phyloP scores from a whole-genome alignment of 1,284 basidiomycete genomes.

The Cronartium quercuum region DNA sequence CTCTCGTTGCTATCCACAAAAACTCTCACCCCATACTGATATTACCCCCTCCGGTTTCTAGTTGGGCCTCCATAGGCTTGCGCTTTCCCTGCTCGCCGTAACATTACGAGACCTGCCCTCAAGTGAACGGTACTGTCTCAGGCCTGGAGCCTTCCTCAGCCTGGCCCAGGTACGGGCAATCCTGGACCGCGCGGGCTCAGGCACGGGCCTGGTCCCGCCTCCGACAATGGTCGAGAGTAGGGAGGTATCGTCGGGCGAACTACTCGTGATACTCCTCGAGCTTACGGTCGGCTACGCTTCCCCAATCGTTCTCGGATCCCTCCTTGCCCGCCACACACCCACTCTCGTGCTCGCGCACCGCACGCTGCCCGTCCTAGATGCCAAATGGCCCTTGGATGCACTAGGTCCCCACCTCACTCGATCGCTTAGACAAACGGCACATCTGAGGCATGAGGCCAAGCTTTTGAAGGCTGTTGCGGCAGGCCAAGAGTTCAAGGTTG shows the following conservation, averaged over 20 bases:
- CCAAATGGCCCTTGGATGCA: conserved; percentile 63
- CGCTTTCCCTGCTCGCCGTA: conserved; percentile 63
- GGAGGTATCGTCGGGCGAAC: not conserved
- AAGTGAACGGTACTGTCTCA: conserved; percentile 72
- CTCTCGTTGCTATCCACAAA: no score
- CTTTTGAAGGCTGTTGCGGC: conserved; percentile 65
- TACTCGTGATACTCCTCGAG: conserved; percentile 16
- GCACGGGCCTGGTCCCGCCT: not conserved
- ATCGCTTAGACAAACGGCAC: conserved; percentile 68
- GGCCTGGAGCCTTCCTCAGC: conserved; percentile 54
- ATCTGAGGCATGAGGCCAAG: conserved; percentile 62
- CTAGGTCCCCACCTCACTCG: conserved; percentile 71
- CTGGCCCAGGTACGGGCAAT: not conserved
- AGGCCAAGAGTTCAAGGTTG: no score
- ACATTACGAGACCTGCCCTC: conserved; percentile 65
- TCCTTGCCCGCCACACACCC: conserved; percentile 2
- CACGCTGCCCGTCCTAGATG: conserved; percentile 62
- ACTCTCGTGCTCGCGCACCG: conserved; percentile 44
- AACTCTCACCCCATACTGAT: no score
- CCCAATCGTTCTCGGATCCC: not conserved
- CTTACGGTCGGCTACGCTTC: not conserved
- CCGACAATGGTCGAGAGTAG: not conserved
- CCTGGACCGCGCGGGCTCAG: not conserved
- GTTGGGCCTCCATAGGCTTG: conserved; percentile 62
- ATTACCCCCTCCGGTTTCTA: no score